Conservation (phyloP, 352 stramenopile genomes). For the Pythium sp. region DNA sequence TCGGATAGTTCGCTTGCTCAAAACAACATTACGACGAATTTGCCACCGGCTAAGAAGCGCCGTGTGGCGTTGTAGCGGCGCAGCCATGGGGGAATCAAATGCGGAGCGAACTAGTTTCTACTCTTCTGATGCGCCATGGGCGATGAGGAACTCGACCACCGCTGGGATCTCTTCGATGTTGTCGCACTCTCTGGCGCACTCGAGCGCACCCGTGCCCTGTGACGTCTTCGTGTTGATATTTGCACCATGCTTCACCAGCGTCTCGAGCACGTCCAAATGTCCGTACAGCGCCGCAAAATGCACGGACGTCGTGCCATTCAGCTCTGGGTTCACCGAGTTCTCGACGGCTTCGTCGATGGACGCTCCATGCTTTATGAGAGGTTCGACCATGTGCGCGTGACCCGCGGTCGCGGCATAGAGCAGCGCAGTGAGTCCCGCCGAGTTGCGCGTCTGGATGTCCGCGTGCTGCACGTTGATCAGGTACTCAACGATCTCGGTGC, state of each 20-base stretch:
- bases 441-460: not conserved
- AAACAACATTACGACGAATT: too few species aligned
- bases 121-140: conserved; percentile 1
- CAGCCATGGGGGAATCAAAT: too few species aligned
- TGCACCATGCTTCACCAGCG: conserved; percentile 7
- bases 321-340: conserved; percentile 1
- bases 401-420: conserved; percentile 7
- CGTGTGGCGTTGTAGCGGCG: too few species aligned
- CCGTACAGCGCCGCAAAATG: conserved; percentile 16
- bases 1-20: too few species aligned
- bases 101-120: not conserved
- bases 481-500: conserved; percentile 4
- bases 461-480: conserved; percentile 1
- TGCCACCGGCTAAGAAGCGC: too few species aligned
- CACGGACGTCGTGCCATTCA: conserved; percentile 8
- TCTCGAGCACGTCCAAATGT: conserved; percentile 6
- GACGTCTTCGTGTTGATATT: conserved; percentile 9
- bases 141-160: conserved; percentile 10
- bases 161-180: not conserved
- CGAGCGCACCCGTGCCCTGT: conserved; percentile 8
- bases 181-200: conserved; percentile 8
- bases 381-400: not conserved
- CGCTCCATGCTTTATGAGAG: conserved; percentile 7
- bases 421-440: conserved; percentile 3
- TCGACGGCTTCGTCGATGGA: not conserved